Base-by-base conservation (phyloP, 2,329 filamentous ascomycete genomes). In the Pseudonectria foliicola region DNA sequence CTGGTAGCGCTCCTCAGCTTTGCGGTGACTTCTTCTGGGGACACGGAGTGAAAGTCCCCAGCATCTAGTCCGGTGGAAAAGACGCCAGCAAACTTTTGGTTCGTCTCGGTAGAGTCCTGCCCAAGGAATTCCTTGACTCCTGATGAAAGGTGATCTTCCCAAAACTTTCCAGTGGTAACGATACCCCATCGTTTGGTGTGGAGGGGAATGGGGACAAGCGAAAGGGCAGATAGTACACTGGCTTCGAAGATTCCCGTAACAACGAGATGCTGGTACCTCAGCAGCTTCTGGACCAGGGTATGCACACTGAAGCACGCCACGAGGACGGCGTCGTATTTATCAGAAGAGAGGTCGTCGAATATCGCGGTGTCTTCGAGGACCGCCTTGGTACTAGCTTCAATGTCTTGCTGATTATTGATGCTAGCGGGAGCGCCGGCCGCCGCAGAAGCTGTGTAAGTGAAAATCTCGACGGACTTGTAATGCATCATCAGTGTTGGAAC, bases 241-340 rank as follows among this genome's bases (percentile, higher is more conserved):
- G 87, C 83, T 60, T 95, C 89, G 52, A 95, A 92, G 37, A 96
- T 95, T 6, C 90, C 89, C 6, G 50, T 59, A 10, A 62, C 50
- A 6, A 54, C 44, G 5, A 50, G 41, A 13, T 49, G 41, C 18
- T 60, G 34, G 57, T 50, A 39, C 1, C 54, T 44, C 10, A 66
- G 59, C 11, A 94, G 63, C 31, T 70, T 59, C 0, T 67, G 58
- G 0, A 94, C 85, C 0, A 95, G 71, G 0, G 83, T 79, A 53
- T 95, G 88, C 1, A 83, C 77, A 40, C 85, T 92, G 64, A 86
- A 96, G 63, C 90, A 95, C 13, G 88, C 88, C 3, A 95, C 73
- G 1, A 95, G 71, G 42, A 93, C 80, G n/a, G 73, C 87, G 53
- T 92, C 80, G 57, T 85, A 77, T 18, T 61, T 49, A 3, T 57